Evolutionary conservation across 139 green algal genomes (phyloP).

Genomic region (Chlorella sorokiniana): DNA sequence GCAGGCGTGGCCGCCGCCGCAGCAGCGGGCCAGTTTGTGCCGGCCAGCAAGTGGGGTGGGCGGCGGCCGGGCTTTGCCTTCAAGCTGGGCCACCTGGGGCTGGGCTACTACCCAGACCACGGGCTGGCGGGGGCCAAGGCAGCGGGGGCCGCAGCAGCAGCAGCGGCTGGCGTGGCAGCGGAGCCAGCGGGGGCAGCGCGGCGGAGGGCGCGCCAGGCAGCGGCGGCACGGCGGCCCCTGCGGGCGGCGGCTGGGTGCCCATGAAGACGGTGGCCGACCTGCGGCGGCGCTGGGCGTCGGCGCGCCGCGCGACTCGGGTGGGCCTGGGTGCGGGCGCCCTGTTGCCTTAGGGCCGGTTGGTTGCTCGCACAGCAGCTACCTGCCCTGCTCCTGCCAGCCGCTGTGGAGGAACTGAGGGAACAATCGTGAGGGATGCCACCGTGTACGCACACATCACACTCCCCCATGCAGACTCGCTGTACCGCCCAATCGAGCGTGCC

Average conservation of each 20-base stretch:
- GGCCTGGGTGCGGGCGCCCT: background rate
- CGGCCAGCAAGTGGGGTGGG: conserved; percentile 60
- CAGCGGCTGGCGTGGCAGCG: background rate
- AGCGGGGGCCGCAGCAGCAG: background rate
- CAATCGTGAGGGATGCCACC: too few species aligned
- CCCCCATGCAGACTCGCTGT: conserved; percentile 79
- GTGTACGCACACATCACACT: too few species aligned
- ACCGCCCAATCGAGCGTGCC: conserved; percentile 82
- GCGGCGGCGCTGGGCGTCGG: conserved; percentile 75
- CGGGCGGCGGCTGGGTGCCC: conserved; percentile 69
- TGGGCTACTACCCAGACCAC: conserved; percentile 86
- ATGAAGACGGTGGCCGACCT: conserved; percentile 92
- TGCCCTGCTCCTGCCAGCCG: too few species aligned
- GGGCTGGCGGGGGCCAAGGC: conserved; percentile 28
- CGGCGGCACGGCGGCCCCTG: background rate
- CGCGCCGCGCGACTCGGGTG: conserved; percentile 71
- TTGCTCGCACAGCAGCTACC: too few species aligned
- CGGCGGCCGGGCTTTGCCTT: conserved; percentile 70
- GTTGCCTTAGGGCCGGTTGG: background rate
- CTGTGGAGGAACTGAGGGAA: background rate
- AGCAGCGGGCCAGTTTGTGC: conserved; percentile 44
- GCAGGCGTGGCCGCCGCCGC: too few species aligned
- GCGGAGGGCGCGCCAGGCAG: background rate
- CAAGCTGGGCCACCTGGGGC: conserved; percentile 64
- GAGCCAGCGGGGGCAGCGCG: background rate